These are phyloP conservation scores for Atkinsonella texensis DNA, from an alignment of 2,329 filamentous ascomycete genomes.

Conservation along the genomic window DNA sequence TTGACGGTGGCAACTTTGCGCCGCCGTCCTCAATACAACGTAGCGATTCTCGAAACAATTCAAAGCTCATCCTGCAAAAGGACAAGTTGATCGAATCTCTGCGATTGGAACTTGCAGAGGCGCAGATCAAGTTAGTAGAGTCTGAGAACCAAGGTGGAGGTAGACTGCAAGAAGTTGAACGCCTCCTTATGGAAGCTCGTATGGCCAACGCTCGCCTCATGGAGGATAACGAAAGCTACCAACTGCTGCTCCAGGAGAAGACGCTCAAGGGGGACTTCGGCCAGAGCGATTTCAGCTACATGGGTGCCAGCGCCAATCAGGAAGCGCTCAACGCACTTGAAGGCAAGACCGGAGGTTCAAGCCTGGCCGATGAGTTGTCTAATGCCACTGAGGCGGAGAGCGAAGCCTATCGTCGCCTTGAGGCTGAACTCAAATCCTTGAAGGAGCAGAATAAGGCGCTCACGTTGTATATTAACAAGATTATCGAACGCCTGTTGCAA, in stretches of 20 bases:
- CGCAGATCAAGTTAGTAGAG: slow-evolving; percentile 90
- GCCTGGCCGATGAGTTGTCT: slow-evolving; percentile 80
- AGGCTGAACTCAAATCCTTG: slow-evolving; percentile 64
- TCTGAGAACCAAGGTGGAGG: slow-evolving; percentile 87
- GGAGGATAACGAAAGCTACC: slow-evolving; percentile 98
- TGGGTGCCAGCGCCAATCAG: slow-evolving; percentile 45
- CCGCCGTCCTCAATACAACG: slow-evolving; percentile 74
- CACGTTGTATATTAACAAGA: slow-evolving; percentile 97
- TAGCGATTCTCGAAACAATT: slow-evolving; percentile 81
- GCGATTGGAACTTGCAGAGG: slow-evolving; percentile 82
- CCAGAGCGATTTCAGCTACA: slow-evolving; percentile 68
- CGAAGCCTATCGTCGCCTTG: slow-evolving; percentile 54
- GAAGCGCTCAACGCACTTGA: slow-evolving; percentile 54
- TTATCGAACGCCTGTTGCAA: slow-evolving; percentile 87
- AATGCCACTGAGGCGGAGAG: slow-evolving; percentile 49
- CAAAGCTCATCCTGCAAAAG: slow-evolving; percentile 84
- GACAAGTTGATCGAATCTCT: slow-evolving; percentile 92
- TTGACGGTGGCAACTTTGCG: slow-evolving; percentile 71
- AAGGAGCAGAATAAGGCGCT: slow-evolving; percentile 96
- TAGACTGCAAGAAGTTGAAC: slow-evolving; percentile 79
- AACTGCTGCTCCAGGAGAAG: slow-evolving; percentile 85
- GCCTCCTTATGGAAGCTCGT: slow-evolving; percentile 76
- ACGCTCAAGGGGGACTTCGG: slow-evolving; percentile 89
- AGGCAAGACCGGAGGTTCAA: slow-evolving; percentile 40
- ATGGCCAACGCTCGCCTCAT: slow-evolving; percentile 93